phyloP scores from a whole-genome alignment of 2,329 filamentous ascomycete species.

The Exophiala bonariae region DNA sequence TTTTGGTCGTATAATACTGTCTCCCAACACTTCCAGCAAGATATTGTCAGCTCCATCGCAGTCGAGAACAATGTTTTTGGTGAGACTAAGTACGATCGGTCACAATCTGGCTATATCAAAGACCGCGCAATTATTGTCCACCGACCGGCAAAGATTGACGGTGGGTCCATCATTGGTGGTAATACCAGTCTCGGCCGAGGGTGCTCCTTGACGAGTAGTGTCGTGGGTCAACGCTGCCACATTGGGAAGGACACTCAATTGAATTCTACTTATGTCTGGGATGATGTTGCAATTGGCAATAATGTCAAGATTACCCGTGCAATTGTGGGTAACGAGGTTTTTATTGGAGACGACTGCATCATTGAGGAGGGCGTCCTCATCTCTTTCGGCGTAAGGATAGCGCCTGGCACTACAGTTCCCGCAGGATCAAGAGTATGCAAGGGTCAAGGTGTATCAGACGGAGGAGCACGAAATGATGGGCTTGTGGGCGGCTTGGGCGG shows the following conservation, averaged over 20 bases:
- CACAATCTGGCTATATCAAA: conserved; percentile 70
- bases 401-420: conserved; percentile 33
- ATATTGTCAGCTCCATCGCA: conserved; percentile 22
- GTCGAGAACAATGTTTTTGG: conserved; percentile 68
- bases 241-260: conserved; percentile 84
- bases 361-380: conserved; percentile 74
- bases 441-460: conserved; percentile 4
- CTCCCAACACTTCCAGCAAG: conserved; percentile 61
- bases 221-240: conserved; percentile 80
- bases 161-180: conserved; percentile 72
- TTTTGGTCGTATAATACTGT: conserved; percentile 88
- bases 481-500: conserved; percentile 58
- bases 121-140: conserved; percentile 59
- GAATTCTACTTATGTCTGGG: conserved; percentile 83
- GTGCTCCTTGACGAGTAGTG: conserved; percentile 69
- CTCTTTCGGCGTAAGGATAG: conserved; percentile 69
- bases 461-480: conserved; percentile 44
- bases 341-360: conserved; percentile 68
- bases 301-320: conserved; percentile 68
- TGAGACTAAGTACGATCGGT: conserved; percentile 72
- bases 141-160: conserved; percentile 64
- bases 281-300: conserved; percentile 75
- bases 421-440: conserved; percentile 23
- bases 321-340: conserved; percentile 72
- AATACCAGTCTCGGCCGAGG: conserved; percentile 73